Percentiles rank a stretch among this genome's conserved stretches.
Conservation (phyloP, 495 filamentous ascomycete genomes). For the Hyaloscypha hepaticicola region DNA sequence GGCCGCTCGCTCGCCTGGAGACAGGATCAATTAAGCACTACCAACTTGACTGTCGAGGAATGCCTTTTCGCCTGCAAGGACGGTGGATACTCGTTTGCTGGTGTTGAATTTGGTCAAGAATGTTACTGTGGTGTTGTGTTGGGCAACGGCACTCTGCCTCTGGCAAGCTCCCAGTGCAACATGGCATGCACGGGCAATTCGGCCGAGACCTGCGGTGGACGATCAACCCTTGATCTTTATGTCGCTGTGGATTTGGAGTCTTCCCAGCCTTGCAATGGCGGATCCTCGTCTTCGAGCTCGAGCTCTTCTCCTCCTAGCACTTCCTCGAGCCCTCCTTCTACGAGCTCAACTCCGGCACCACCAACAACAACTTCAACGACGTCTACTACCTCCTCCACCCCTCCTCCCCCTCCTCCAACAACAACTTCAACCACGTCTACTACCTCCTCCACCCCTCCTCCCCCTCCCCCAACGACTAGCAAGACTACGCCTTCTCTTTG, state of each 20-base stretch:
- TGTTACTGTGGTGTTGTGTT: constrained; percentile 33
- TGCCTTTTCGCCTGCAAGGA: constrained; percentile 48
- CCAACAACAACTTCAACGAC: neutral
- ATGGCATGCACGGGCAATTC: constrained; percentile 50
- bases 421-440: neutral
- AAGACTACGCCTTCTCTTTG: constrained; percentile 42
- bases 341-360: constrained; percentile 10
- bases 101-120: constrained; percentile 49
- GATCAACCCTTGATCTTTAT: constrained; percentile 44
- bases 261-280: constrained; percentile 44
- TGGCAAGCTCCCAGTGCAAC: constrained; percentile 38
- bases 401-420: neutral
- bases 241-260: constrained; percentile 38
- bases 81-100: constrained; percentile 50
- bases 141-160: constrained; percentile 45
- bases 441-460: constrained; percentile 11
- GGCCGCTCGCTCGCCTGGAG: constrained; percentile 51
- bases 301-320: constrained; percentile 4
- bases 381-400: neutral
- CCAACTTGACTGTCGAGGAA: constrained; percentile 31
- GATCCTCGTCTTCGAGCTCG: constrained; percentile 16
- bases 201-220: constrained; percentile 47
- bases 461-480: constrained; percentile 7
- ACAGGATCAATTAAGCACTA: constrained; percentile 38
- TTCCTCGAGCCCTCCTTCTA: neutral